Base-by-base conservation (phyloP, 805 yeast genomes). In the Kregervanrija fluxuum region DNA sequence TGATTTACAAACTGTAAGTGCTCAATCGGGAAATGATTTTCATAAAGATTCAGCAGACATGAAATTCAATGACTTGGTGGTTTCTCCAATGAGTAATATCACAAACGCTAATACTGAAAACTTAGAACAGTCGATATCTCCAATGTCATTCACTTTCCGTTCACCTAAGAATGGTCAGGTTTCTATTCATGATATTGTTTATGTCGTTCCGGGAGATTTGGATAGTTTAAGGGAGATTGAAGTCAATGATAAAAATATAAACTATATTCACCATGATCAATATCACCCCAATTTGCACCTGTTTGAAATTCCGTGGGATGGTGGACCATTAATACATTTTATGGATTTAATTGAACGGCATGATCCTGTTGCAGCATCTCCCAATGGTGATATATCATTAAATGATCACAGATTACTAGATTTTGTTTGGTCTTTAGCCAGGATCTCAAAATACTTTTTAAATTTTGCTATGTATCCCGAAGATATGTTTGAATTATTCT, bases 401-500 rank as follows among this genome's bases (percentile, higher is more conserved):
- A 38, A 33, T 16, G 38, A 42, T 22, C 42, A 38, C n/a, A 11
- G n/a, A 28, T 28, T 48, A 10, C 33, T 48, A 13, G 43, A 49
- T 36, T 49, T 49, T 38, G 42, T 48, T n/a, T 49, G 53, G 53
- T 42, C 51, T 3, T 31, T 47, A 11, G 30, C 46, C 12, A 35
- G 35, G 10, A 31, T 38, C 8, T 44, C 51, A 9, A 44, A 37
- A 30, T 40, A 39, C 11, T 47, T 42, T 11, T 49, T 39, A 16
- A 40, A 42, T 6, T 42, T 48, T 33, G 38, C 38, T 13, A 15
- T 48, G 13, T 48, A n/a, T 31, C 35, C 53, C 2, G 51, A 48
- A 30, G 36, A 40, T 11, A 33, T 34, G 8, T 9, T 38, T 11
- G 11, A 30, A 8, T 40, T 40, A 3, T 14, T 44, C 8, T 14